Evolutionary conservation across 768 basidiomycete genomes (phyloP), one percentile per base, ranked within the genome.

Genomic region (Heimioporus sp.): DNA sequence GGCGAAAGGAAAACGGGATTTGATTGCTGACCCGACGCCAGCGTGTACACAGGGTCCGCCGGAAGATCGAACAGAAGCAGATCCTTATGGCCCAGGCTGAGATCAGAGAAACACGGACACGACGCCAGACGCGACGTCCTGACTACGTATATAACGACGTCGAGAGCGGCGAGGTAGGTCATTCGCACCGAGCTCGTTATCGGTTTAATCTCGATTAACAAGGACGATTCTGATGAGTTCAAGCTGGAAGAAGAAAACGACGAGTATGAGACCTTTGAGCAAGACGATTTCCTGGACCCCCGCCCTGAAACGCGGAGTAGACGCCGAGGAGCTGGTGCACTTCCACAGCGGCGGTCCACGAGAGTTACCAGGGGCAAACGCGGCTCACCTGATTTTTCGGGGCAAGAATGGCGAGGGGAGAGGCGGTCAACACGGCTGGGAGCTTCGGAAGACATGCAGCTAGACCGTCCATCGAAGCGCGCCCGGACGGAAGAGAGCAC

Each of bases 81-180:
- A 65, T 82, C 36, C 72, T 85, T 51, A 72, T 85, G 56, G 87
- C 84, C 17, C 88, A 90, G 65, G 83, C 86, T 35, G 90, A 91
- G 65, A 72, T 90, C 52, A 80, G 90, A 55, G 82, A 85, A 68
- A 92, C 89, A 24, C 79, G 91, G 53, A 92, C 90, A 17, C 79
- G 90, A 53, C 78, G 86, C 48, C 80, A 81, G 69, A 83, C 85
- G 3, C 79, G 80, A 39, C 83, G 80, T 56, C 87, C 88, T 43
- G 87, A 91, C 73, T 93, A 93, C 69, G 88, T 88, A 46, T 90
- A 92, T 68, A 76, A 79, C 61, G 80, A 85, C 59, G 77, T 77
- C 58, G 82, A 80, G 51, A 86, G 83, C 59, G 90, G 86, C 75
- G 75, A 72, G 81, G 73, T 62, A 53, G 44, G 59, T 56, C 50